These are phyloP conservation scores for Trichoderma sp. DNA, from an alignment of 2,329 filamentous ascomycete genomes.

Conservation along the genomic window DNA sequence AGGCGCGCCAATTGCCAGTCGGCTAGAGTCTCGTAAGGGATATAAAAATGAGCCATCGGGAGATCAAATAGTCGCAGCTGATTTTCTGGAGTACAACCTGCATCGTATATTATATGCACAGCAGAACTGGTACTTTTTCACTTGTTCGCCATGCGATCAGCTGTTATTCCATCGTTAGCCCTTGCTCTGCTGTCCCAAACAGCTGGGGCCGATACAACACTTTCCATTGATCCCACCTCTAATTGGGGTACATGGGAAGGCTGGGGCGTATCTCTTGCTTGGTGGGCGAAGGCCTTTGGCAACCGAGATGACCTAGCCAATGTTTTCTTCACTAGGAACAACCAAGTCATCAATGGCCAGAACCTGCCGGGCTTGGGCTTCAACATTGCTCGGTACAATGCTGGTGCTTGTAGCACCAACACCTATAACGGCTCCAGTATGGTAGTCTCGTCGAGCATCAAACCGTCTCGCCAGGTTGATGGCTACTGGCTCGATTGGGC, in stretches of 20 bases:
- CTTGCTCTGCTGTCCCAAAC: not conserved
- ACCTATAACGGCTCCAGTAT: slow-evolving; percentile 1
- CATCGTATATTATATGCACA: not conserved
- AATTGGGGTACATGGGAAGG: slow-evolving; percentile 11
- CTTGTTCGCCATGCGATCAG: not conserved
- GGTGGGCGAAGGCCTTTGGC: slow-evolving; percentile 12
- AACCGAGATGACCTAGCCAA: slow-evolving; percentile 1
- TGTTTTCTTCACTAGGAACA: not conserved
- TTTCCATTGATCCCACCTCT: not conserved
- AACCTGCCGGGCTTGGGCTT: slow-evolving; percentile 1
- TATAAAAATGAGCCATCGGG: not conserved
- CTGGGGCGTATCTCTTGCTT: slow-evolving; percentile 13
- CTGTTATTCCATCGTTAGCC: not conserved
- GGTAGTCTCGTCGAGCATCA: slow-evolving; percentile 2
- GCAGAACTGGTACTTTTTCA: no score
- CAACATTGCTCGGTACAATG: slow-evolving; percentile 9
- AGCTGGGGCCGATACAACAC: not conserved
- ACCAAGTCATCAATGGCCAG: slow-evolving; percentile 3
- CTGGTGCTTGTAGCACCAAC: not conserved
- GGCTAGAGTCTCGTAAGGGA: not conserved
- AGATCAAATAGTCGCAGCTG: not conserved
- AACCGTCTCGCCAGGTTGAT: slow-evolving; percentile 8
- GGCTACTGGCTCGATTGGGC: slow-evolving; percentile 5
- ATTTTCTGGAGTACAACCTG: not conserved
- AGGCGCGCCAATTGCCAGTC: not conserved